These are phyloP conservation scores for Thielaviopsis euricoi DNA, from an alignment of 2,329 filamentous ascomycete genomes.

Conservation along the genomic window DNA sequence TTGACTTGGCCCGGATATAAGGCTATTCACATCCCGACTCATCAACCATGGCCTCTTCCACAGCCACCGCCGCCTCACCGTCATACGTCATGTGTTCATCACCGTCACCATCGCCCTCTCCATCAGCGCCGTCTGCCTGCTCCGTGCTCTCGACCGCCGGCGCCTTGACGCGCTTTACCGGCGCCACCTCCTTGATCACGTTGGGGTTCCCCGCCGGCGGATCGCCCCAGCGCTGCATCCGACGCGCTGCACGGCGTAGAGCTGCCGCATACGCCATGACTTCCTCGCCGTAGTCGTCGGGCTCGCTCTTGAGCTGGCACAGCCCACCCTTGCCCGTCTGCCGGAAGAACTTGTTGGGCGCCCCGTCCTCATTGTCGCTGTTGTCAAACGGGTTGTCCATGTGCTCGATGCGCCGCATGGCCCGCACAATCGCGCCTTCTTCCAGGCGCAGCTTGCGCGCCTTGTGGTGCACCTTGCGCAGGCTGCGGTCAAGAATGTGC, in stretches of 20 bases:
- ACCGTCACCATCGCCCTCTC: conserved; percentile 17
- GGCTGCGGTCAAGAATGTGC: conserved; percentile 60
- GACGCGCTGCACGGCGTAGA: conserved; percentile 43
- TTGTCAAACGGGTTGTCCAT: conserved; percentile 41
- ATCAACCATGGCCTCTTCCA: conserved; percentile 33
- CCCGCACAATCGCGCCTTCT: conserved; percentile 50
- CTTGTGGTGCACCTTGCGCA: conserved; percentile 48
- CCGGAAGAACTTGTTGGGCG: conserved; percentile 24
- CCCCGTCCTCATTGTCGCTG: conserved; percentile 38
- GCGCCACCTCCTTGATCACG: conserved; percentile 27
- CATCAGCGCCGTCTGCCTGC: conserved; percentile 14
- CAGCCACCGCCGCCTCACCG: conserved; percentile 26
- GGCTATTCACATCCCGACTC: conserved; percentile 14
- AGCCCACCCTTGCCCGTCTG: conserved; percentile 48
- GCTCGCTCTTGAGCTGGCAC: conserved; percentile 41
- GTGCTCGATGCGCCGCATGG: conserved; percentile 45
- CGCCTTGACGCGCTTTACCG: conserved; percentile 25
- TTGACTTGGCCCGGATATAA: background rate
- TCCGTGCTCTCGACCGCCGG: conserved; percentile 11
- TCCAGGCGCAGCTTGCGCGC: conserved; percentile 43
- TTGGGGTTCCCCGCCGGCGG: conserved; percentile 21
- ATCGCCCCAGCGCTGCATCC: conserved; percentile 56
- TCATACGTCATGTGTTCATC: conserved; percentile 18
- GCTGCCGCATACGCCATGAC: conserved; percentile 48
- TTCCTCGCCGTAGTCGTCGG: conserved; percentile 65